These are phyloP conservation scores for Climacium dendroides DNA, from an alignment of 225 moss, liverwort and hornwort genomes.

Conservation along the genomic window DNA sequence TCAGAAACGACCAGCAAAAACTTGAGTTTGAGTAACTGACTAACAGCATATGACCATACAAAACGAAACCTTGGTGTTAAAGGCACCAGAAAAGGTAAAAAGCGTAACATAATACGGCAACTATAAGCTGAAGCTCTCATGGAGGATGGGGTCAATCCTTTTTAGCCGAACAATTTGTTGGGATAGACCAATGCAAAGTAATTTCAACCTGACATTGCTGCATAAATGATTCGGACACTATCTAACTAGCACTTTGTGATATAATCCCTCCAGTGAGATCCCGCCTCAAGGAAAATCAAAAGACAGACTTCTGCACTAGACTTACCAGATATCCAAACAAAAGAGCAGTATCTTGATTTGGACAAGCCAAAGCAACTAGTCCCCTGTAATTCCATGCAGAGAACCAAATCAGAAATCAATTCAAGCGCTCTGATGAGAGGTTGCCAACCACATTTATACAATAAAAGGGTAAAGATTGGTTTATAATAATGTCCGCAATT, in stretches of 20 bases:
- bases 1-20: not conserved
- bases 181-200: not conserved
- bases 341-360: slow-evolving; percentile 81
- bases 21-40: not conserved
- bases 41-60: not conserved
- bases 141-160: not conserved
- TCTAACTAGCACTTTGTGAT: not conserved
- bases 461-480: not conserved
- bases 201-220: not conserved
- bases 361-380: slow-evolving; percentile 77
- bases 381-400: slow-evolving; percentile 44
- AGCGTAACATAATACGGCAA: not conserved
- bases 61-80: not conserved
- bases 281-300: not conserved
- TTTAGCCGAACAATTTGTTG: not conserved
- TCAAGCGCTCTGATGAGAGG: not conserved
- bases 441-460: not conserved
- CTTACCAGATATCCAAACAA: slow-evolving; percentile 90
- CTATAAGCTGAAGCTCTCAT: not conserved
- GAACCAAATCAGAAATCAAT: not conserved
- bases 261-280: not conserved
- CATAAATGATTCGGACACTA: not conserved
- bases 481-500: not conserved
- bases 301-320: not conserved
- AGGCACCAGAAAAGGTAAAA: not conserved